Base-by-base conservation (phyloP, 2,329 filamentous ascomycete genomes). In the Sclerotiophoma versabilis region DNA sequence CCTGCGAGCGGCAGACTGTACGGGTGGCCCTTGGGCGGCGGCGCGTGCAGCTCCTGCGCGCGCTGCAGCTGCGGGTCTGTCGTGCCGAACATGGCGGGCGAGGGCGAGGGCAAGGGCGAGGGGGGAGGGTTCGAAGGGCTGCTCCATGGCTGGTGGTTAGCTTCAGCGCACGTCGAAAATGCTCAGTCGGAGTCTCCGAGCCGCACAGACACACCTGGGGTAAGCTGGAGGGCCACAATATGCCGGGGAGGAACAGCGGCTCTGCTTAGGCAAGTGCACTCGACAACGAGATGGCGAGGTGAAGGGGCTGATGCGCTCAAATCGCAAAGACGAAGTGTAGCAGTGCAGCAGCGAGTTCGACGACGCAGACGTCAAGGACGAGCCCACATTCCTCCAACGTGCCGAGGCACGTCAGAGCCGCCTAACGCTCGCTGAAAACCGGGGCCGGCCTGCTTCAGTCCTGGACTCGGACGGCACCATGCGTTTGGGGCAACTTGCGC, bases 1-100 rank as follows among this genome's bases (percentile, higher is more conserved):
- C 90, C 90, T 0, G 92, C 88, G 17, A 99, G 68, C 11, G 91
- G 80, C 12, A 96, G 80, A 38, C 89, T 90, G 72, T 95, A 95
- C 1, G 92, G 90, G 42, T 85, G 80, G 60, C 92, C 92, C 8
- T 88, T 84, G 3, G 91, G 87, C 41, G 92, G 91, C 14, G 84
- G 82, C 51, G 78, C 72, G 45, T 81, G 77, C 52, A 91, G 77
- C 71, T 87, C 84, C 11, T 49, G 52, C 7, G 72, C 74, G 46
- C 68, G 66, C 59, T 71, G 60, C 14, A 72, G 37, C 55, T 72
- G 69, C 25, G 64, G 56, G 44, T 72, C 69, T 49, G 49, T 37
- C 8, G 54, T 39, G 33, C 68, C 66, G 34, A 73, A 75, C 73
- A 76, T 75, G 37, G 32, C 29, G 25, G 33, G 26, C 22, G 27